Percentiles rank a stretch among this genome's conserved stretches.
These are phyloP conservation scores for Myxozyma lipomycoides DNA, from an alignment of 805 yeast species.

Conservation along the genomic window DNA sequence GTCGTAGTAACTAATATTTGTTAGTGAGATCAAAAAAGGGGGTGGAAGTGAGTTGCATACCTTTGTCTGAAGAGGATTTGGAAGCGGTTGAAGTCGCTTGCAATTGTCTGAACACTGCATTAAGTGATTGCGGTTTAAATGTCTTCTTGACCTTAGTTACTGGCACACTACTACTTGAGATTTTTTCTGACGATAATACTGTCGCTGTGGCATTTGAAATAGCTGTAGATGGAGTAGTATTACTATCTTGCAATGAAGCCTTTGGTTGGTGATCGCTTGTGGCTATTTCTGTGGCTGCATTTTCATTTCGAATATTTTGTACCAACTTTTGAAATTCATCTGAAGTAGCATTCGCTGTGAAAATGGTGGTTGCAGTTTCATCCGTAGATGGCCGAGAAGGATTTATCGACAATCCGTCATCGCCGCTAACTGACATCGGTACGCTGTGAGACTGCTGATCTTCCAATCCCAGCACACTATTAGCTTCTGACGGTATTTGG, in stretches of 20 bases:
- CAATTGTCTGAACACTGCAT: constrained; percentile 33
- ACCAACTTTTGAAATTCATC: constrained; percentile 3
- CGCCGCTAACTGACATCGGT: no score
- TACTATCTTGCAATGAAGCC: no score
- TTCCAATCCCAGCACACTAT: no score
- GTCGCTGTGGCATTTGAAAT: neutral
- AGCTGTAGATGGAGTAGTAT: neutral
- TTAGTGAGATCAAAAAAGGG: neutral
- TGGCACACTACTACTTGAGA: no score
- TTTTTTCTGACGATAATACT: no score
- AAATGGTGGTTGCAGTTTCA: constrained; percentile 7
- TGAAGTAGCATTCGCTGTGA: constrained; percentile 1
- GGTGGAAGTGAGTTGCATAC: no score
- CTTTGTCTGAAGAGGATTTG: constrained; percentile 14
- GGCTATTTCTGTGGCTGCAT: neutral
- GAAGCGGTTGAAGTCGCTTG: constrained; percentile 13
- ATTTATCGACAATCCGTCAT: no score
- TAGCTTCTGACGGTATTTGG: no score
- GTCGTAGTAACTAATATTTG: no score
- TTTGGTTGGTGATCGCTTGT: no score
- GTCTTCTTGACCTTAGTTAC: constrained; percentile 32
- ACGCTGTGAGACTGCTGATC: no score
- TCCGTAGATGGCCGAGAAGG: constrained; percentile 11
- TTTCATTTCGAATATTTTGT: neutral
- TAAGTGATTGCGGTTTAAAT: constrained; percentile 40